Base-by-base conservation (phyloP, 805 yeast species). In the Teunomyces funiuensis region DNA sequence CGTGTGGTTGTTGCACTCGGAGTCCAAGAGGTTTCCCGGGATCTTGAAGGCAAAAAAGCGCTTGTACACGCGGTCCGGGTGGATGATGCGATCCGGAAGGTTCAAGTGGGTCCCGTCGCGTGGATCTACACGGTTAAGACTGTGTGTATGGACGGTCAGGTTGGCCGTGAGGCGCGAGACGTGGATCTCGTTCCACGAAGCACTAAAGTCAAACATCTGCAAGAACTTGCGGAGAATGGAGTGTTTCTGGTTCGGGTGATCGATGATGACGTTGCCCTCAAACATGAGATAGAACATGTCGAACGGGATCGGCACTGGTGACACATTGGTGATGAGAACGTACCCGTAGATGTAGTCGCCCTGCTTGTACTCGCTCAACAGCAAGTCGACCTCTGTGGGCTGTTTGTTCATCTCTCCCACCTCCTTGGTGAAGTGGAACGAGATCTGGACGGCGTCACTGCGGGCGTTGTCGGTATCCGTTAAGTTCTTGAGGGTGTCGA, bases 281-380 rank as follows among this genome's bases (percentile, higher is more conserved):
- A 81, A 63, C 1, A 80, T 65, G 5, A 80, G 74, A 40, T 77
- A 69, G 53, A 83, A 76, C 80, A 79, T 79, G 50, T 82, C 84
- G 53, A 82, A 84, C 2, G 76, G 74, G 14, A 83, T 65, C 0
- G 70, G 63, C 15, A 58, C 47, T 1, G 55, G 40, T 2, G 76
- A 58, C 6, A 50, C 61, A 50, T 79, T 80, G 40, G 65, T 61
- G 15, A 79, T 63, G 0, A 57, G 50, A 5, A 76, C 61, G 50
- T 73, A 78, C 0, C 91, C 91, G 52, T 77, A 74, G 11, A 84
- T 67, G 16, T 69, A 68, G 53, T 83, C 89, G 11, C 88, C 88
- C 10, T 83, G 81, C 15, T 77, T 77, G 53, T 76, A 84, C 55
- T 81, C 86, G 45, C 48, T 57, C 18, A 54, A 42, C 42, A 60